Conservation (phyloP, 805 yeast species). For the Saturnispora quitensis region DNA sequence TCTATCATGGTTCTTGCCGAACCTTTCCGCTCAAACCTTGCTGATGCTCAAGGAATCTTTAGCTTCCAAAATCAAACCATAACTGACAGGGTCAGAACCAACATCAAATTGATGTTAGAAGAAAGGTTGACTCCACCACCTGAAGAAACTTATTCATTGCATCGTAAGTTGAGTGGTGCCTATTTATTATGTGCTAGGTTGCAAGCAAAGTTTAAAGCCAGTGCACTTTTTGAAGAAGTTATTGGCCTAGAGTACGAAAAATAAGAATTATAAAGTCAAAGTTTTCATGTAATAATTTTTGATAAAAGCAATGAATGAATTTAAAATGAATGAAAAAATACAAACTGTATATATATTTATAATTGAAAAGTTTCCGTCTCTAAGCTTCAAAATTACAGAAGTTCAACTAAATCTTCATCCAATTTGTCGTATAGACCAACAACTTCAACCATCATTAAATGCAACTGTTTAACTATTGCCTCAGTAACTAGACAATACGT, state of each 20-base stretch:
- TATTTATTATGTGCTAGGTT: conserved; percentile 82
- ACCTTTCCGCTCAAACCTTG: conserved; percentile 55
- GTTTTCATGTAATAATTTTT: not conserved
- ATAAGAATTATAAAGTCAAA: not conserved
- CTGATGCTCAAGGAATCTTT: conserved; percentile 43
- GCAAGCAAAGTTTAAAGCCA: conserved; percentile 75
- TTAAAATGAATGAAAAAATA: not conserved
- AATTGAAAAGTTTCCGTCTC: not conserved
- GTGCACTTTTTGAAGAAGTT: conserved; percentile 63
- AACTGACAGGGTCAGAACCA: conserved; percentile 83
- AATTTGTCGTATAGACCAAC: conserved; percentile 58
- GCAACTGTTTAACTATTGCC: conserved; percentile 56
- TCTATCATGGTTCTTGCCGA: conserved; percentile 88
- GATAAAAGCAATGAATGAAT: not conserved
- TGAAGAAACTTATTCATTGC: conserved; percentile 95
- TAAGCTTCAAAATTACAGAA: conserved; percentile 14
- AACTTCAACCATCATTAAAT: conserved; percentile 44
- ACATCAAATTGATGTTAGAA: conserved; percentile 80
- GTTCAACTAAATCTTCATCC: conserved; percentile 49
- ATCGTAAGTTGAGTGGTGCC: conserved; percentile 91
- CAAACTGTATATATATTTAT: not conserved
- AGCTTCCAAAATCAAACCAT: conserved; percentile 82
- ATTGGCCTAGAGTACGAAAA: conserved; percentile 42
- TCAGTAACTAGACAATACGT: conserved; percentile 67
- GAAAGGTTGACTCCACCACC: conserved; percentile 96